Percentiles rank a stretch among this genome's conserved stretches.
Evolutionary conservation across 441 rosid genomes (phyloP).

Genomic region (Theobroma grandiflorum): DNA sequence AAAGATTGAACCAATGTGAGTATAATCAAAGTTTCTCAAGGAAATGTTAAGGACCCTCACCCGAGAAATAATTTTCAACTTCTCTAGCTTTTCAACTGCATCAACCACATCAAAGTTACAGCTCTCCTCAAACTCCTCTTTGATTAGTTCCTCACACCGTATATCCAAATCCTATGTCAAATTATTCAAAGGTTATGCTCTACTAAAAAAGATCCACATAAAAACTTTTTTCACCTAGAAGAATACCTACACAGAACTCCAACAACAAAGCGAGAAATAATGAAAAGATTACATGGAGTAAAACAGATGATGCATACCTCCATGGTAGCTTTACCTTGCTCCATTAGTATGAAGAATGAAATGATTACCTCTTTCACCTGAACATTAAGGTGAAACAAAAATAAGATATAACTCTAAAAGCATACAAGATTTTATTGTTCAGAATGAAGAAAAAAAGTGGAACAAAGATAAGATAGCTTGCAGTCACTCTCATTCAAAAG

Average conservation of each 20-base stretch:
- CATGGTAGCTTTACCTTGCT: constrained; percentile 68
- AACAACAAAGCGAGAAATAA: constrained; percentile 9
- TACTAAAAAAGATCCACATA: background rate
- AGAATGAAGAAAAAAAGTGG: background rate
- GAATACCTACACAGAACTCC: background rate
- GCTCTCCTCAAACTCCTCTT: constrained; percentile 78
- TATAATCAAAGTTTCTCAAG: background rate
- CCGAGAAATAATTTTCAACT: constrained; percentile 81
- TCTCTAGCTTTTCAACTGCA: constrained; percentile 90
- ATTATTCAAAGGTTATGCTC: constrained; percentile 22
- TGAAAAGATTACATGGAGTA: background rate
- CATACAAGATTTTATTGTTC: background rate
- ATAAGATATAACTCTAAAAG: too few relatives aligned
- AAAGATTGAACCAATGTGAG: background rate
- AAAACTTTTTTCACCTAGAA: background rate
- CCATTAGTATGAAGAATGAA: constrained; percentile 88
- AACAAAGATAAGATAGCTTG: background rate
- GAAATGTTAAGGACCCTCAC: constrained; percentile 44
- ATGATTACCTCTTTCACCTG: constrained; percentile 97
- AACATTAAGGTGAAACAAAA: constrained; percentile 7
- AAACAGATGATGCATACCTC: constrained; percentile 44
- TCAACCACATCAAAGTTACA: constrained; percentile 97
- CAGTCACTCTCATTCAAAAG: background rate
- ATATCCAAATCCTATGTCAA: constrained; percentile 77
- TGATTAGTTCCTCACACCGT: constrained; percentile 86